Percentiles rank a stretch among this genome's conserved stretches.
These are phyloP conservation scores for Podosphaera fusca DNA, from an alignment of 2,329 filamentous ascomycete species.

Conservation along the genomic window DNA sequence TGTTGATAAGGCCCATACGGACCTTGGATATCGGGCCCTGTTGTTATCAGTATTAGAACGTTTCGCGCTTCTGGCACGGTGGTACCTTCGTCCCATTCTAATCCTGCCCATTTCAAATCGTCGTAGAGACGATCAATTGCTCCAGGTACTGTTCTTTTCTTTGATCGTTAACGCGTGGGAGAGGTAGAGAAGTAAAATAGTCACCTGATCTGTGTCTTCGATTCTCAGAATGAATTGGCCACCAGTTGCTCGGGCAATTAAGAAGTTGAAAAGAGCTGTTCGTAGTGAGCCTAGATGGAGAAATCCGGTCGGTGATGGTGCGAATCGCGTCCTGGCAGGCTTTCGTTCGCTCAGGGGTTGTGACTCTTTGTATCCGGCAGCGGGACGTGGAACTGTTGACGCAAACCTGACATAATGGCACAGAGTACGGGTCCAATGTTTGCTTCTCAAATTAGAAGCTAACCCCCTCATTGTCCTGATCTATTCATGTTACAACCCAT, in stretches of 20 bases:
- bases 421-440: not conserved
- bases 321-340: constrained; percentile 65
- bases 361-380: constrained; percentile 1
- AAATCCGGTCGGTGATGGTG: constrained; percentile 84
- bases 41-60: constrained; percentile 4
- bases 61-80: not conserved
- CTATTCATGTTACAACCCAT: not conserved
- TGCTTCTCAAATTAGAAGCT: not conserved
- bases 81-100: constrained; percentile 78
- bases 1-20: constrained; percentile 70
- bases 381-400: constrained; percentile 1
- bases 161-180: constrained; percentile 5
- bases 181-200: not conserved
- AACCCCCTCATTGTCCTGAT: not conserved
- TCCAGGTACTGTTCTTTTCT: constrained; percentile 62
- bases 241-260: constrained; percentile 67
- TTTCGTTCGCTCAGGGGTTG: constrained; percentile 18
- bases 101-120: constrained; percentile 70
- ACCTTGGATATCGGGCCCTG: constrained; percentile 60
- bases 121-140: constrained; percentile 57
- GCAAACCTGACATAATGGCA: not conserved
- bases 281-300: constrained; percentile 78
- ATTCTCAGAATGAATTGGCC: constrained; percentile 80
- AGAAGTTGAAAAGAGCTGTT: constrained; percentile 86
- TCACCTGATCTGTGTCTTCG: constrained; percentile 83